Conservation (phyloP, 202 grass and related monocot species). For the Bolboschoenoplectus hybrid region DNA sequence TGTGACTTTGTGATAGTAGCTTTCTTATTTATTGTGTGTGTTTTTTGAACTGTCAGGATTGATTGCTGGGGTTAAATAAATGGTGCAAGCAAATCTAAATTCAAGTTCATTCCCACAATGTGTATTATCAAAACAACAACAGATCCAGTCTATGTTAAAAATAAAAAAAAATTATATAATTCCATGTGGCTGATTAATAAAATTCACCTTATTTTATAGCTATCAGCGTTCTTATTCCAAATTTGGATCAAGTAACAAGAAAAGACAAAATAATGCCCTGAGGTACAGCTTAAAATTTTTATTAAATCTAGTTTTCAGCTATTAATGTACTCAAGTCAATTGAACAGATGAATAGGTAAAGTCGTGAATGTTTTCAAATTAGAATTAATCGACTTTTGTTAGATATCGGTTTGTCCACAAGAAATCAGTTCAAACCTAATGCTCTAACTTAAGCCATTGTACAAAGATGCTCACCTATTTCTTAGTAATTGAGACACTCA, state of each 20-base stretch:
- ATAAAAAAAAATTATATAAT: no score
- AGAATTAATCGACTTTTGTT: neutral
- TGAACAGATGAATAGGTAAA: neutral
- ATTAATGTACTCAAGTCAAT: neutral
- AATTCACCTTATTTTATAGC: neutral
- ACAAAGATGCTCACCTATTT: neutral
- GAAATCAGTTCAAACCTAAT: constrained; percentile 31
- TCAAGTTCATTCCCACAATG: no score
- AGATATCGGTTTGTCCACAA: constrained; percentile 15
- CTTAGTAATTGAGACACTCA: neutral
- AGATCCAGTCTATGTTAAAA: no score
- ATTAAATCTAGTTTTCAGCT: neutral
- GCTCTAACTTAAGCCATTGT: neutral
- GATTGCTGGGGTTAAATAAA: no score
- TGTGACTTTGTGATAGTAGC: no score
- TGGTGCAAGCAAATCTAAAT: no score
- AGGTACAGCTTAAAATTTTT: neutral
- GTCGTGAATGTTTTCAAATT: neutral
- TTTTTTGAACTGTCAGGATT: no score
- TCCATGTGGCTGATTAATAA: neutral
- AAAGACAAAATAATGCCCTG: neutral
- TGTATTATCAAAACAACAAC: no score
- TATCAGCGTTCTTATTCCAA: neutral
- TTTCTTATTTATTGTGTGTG: no score
- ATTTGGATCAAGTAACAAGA: neutral